A percentile compares a stretch with the other conserved stretches of the same genome.
Conservation (phyloP, 805 yeast species). For the Yamadazyma akitaensis region DNA sequence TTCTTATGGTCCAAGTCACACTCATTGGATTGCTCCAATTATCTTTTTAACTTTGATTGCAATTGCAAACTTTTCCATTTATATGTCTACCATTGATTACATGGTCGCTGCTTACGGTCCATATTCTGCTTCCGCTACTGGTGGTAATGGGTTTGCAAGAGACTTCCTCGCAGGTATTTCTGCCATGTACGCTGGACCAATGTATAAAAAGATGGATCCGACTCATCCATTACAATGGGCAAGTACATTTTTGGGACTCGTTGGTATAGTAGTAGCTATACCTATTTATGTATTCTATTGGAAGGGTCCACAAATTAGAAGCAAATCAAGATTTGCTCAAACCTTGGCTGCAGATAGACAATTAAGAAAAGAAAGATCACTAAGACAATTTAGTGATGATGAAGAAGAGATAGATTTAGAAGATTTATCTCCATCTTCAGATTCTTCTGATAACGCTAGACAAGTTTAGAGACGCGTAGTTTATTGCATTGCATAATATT, state of each 20-base stretch:
- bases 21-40: slow-evolving; percentile 43
- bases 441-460: slow-evolving; percentile 5
- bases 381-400: slow-evolving; percentile 3
- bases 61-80: slow-evolving; percentile 38
- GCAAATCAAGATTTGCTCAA: slow-evolving; percentile 35
- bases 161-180: slow-evolving; percentile 40
- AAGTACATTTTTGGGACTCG: slow-evolving; percentile 33
- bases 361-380: slow-evolving; percentile 11
- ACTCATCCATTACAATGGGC: slow-evolving; percentile 36
- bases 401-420: slow-evolving; percentile 12
- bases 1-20: slow-evolving; percentile 32
- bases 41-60: slow-evolving; percentile 36
- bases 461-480: neutral
- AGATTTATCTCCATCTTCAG: slow-evolving; percentile 5
- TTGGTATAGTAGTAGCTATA: slow-evolving; percentile 30
- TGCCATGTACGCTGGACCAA: slow-evolving; percentile 36
- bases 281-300: slow-evolving; percentile 39
- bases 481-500: no score
- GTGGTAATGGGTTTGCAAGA: slow-evolving; percentile 42
- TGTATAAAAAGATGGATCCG: slow-evolving; percentile 31
- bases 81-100: slow-evolving; percentile 44
- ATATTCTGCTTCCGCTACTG: slow-evolving; percentile 43
- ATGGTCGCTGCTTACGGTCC: slow-evolving; percentile 43
- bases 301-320: slow-evolving; percentile 37
- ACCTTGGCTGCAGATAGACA: slow-evolving; percentile 29